Conservation (phyloP, 108 stramenopile species). For the Cyclotella atomus region DNA sequence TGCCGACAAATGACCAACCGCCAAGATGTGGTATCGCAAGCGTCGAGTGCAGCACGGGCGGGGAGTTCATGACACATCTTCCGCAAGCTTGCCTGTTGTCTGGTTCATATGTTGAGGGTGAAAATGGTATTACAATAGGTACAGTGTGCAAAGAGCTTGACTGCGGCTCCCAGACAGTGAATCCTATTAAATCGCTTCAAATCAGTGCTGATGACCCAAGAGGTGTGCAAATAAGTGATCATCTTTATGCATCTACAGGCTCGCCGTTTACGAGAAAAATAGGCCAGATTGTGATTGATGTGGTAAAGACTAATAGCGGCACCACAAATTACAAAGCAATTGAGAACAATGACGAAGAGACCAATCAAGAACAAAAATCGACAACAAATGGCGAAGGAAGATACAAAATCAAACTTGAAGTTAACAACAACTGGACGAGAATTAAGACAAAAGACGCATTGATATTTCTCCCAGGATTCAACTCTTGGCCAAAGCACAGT, state of each 20-base stretch:
- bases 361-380: not conserved
- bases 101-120: constrained; percentile 31
- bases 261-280: not conserved
- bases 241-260: constrained; percentile 38
- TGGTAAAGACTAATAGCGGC: not conserved
- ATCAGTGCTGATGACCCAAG: constrained; percentile 34
- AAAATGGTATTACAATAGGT: constrained; percentile 9
- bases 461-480: constrained; percentile 58
- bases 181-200: constrained; percentile 11
- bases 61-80: constrained; percentile 47
- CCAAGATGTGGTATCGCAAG: constrained; percentile 46
- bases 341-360: constrained; percentile 7
- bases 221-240: constrained; percentile 36
- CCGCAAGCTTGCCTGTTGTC: constrained; percentile 32
- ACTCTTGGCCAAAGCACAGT: constrained; percentile 34
- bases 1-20: constrained; percentile 44
- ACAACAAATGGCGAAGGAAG: not conserved
- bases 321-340: not conserved
- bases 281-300: constrained; percentile 14
- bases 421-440: constrained; percentile 8
- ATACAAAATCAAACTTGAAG: not conserved
- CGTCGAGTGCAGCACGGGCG: constrained; percentile 57
- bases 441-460: constrained; percentile 39
- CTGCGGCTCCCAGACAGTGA: not conserved
- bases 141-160: constrained; percentile 5